Conservation (phyloP, 2,329 filamentous ascomycete genomes). For the Xylariomycetidae sp. region DNA sequence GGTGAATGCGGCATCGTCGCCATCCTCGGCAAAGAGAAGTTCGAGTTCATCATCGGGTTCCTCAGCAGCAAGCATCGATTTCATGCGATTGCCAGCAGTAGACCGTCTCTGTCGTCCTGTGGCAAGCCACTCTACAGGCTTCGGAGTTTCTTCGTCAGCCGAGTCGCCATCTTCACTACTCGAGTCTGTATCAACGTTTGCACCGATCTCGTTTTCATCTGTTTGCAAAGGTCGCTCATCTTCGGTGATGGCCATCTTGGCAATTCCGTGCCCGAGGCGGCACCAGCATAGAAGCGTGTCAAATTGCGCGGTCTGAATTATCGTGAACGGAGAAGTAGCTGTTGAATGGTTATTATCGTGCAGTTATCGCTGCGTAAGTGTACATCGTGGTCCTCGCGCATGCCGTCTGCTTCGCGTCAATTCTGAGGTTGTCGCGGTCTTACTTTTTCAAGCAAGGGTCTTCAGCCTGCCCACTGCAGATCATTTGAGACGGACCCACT, state of each 20-base stretch:
- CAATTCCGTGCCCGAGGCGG: no score
- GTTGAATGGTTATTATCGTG: no score
- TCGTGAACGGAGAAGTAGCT: no score
- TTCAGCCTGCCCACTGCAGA: no score
- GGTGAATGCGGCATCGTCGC: slow-evolving; percentile 63
- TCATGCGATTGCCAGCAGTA: slow-evolving; percentile 81
- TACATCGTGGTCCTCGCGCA: no score
- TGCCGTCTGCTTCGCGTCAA: no score
- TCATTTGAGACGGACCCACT: no score
- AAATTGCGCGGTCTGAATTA: no score
- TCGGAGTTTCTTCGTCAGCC: slow-evolving; percentile 20
- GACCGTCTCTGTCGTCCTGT: slow-evolving; percentile 70
- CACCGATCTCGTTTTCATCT: slow-evolving; percentile 19
- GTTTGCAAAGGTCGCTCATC: slow-evolving; percentile 37
- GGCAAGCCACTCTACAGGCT: slow-evolving; percentile 62
- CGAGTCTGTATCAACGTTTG: slow-evolving; percentile 29
- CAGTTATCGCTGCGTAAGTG: no score
- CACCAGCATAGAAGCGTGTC: no score
- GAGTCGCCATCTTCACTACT: slow-evolving; percentile 34
- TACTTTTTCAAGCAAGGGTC: no score
- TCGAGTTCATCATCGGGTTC: slow-evolving; percentile 66
- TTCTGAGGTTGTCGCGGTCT: no score
- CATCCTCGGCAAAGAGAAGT: slow-evolving; percentile 70
- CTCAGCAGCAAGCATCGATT: slow-evolving; percentile 70
- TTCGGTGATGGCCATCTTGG: slow-evolving; percentile 36